Base-by-base conservation (phyloP, 2,329 filamentous ascomycete species). In the Nemania serpens region DNA sequence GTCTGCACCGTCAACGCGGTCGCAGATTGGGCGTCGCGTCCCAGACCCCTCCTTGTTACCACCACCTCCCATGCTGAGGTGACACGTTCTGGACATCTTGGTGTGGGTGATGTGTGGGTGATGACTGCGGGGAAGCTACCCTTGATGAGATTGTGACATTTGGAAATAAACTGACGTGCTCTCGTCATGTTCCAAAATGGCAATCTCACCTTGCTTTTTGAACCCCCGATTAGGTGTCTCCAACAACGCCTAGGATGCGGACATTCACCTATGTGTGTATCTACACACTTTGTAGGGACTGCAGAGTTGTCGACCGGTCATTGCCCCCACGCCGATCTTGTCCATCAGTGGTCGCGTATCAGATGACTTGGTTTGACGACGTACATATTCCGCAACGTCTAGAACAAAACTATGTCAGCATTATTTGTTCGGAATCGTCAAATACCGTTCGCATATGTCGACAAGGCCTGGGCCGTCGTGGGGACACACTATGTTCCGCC, bases 151-250 rank as follows among this genome's bases (percentile, higher is more conserved):
- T 69, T 68, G 64, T 66, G 66, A 68, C 56, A 70, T 70, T 33
- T 60, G 51, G 20, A 29, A 29, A 54, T 57, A 43, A 50, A 46
- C 56, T 70, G 68, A 68, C 68, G 68, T 69, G 66, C 65, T 70
- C 45, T 18, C 11, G 20, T 34, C 49, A 34, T 37, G 18, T 43
- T 46, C 51, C 36, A 22, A 41, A 59, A 59, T 18, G 2, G 54
- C 36, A 57, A 42, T 49, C 45, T 15, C 20, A 22, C 49, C 15
- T 55, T 45, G 55, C 42, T 43, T 29, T 7, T 29, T 29, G 25
- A 62, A 59, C 47, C 49, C 52, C 22, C 36, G 43, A 34, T 29
- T 29, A 29, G 25, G 7, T 37, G 34, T 46, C 49, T 17, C 53
- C 29, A 37, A 53, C 22, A 46, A 34, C 43, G 15, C 41, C 25